Conservation (phyloP, 2,329 filamentous ascomycete genomes). For the Aspergillus sp. region DNA sequence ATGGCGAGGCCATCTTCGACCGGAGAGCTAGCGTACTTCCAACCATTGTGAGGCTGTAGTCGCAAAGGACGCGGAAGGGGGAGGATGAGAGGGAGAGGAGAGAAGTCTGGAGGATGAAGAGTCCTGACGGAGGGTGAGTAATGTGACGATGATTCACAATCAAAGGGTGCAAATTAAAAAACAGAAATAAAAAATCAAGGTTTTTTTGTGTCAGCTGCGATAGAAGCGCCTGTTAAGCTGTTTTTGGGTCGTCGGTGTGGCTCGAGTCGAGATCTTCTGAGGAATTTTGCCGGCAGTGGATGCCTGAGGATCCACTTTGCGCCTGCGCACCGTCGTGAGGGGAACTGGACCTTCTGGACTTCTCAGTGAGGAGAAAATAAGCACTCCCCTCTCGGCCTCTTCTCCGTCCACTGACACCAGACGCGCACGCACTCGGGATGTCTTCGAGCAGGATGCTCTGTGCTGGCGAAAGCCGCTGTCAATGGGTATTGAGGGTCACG, state of each 20-base stretch:
- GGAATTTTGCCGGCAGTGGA: neutral
- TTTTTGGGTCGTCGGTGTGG: constrained; percentile 40
- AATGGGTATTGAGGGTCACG: neutral
- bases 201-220: constrained; percentile 11
- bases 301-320: constrained; percentile 7
- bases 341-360: neutral
- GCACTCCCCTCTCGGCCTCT: neutral
- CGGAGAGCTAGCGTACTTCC: constrained; percentile 36
- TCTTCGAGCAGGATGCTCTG: neutral
- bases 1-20: constrained; percentile 30
- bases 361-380: constrained; percentile 18
- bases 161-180: constrained; percentile 12
- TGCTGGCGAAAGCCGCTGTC: neutral
- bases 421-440: neutral
- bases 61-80: constrained; percentile 20
- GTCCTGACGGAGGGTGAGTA: neutral
- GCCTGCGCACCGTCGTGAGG: constrained; percentile 3
- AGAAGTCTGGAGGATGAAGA: constrained; percentile 1
- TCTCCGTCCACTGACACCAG: neutral
- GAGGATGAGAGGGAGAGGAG: constrained; percentile 9
- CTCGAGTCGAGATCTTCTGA: constrained; percentile 11
- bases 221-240: constrained; percentile 24
- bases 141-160: constrained; percentile 3
- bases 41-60: constrained; percentile 32
- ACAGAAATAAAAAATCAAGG: constrained; percentile 14